phyloP scores from a whole-genome alignment of 345 rosid species.

The Arabidopsis suecica region DNA sequence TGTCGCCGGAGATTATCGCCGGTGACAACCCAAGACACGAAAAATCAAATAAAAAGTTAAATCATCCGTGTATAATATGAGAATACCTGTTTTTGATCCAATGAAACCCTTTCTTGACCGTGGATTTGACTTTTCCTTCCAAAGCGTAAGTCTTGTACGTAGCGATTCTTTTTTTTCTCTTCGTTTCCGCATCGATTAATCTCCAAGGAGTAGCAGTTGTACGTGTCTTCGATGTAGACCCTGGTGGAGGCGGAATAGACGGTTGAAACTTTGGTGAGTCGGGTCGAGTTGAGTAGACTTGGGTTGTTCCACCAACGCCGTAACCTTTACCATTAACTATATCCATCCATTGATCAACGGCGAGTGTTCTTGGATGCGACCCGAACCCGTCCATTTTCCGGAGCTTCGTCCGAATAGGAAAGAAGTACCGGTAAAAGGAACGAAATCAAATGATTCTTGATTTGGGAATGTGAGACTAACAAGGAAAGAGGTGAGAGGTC shows the following conservation, averaged over 20 bases:
- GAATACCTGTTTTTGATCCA: constrained; percentile 75
- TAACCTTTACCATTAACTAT: constrained; percentile 62
- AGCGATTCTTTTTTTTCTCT: constrained; percentile 66
- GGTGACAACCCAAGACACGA: constrained; percentile 7
- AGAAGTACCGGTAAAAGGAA: constrained; percentile 3
- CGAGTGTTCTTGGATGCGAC: constrained; percentile 48
- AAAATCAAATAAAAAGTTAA: not conserved
- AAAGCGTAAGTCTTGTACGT: constrained; percentile 66
- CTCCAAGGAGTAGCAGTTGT: constrained; percentile 52
- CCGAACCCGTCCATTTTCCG: constrained; percentile 52
- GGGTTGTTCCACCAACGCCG: constrained; percentile 37
- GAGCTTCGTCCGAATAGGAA: constrained; percentile 28
- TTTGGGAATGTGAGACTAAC: not conserved
- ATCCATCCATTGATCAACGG: constrained; percentile 49
- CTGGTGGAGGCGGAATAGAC: constrained; percentile 37
- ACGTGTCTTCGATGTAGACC: not conserved
- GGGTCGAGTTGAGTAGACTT: constrained; percentile 45
- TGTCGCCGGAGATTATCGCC: constrained; percentile 12
- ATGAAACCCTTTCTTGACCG: constrained; percentile 57
- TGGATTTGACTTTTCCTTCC: constrained; percentile 66
- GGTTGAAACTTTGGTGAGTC: constrained; percentile 44
- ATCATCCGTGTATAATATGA: constrained; percentile 51
- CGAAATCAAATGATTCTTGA: not conserved
- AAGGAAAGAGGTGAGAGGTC: constrained; percentile 28
- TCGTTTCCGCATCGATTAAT: constrained; percentile 56